Base-by-base conservation (phyloP, 2,329 filamentous ascomycete species). In the Macrophomina tecta region DNA sequence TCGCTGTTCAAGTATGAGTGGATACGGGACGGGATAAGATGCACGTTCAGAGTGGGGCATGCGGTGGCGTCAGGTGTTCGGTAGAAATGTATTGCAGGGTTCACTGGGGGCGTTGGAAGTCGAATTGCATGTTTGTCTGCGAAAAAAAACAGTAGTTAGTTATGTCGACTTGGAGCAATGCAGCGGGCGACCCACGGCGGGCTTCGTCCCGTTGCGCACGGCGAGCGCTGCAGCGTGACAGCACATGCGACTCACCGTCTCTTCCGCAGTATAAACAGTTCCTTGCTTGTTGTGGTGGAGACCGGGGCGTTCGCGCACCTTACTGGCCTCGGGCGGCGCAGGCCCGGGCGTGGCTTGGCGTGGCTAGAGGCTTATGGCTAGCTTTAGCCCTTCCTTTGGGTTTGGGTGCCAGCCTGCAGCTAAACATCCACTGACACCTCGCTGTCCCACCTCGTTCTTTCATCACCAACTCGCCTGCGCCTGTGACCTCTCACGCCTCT, bases 371-470 rank as follows among this genome's bases (percentile, higher is more conserved):
- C 23, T 23, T 23, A 23, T 23, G 23, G 23, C 53, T 58, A 45
- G 55, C 55, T 28, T 12, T 49, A 42, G 52, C 32, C 53, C 40
- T 18, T 30, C 38, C 30, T 51, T 51, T 46, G 32, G 60, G 52
- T 65, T 55, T 58, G 53, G 56, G 34, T 58, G 64, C 55, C 46
- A 51, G 64, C 23, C 52, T 58, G 64, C 52, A 56, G 40, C 64
- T 66, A 66, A 66, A 58, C 55, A 66, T 40, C 46, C 45, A 51
- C 64, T 40, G 58, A 49, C 58, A 49, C 52, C 63, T 58, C 52
- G 45, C 63, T 58, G 51, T 67, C 53, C 65, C 60, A 65, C 68
- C 65, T 55, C 61, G 40, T 36, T 38, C 45, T 64, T 68, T 66
- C 65, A 64, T 52, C 55, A 66, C 64, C 68, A 67, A 45, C 66